Evolutionary conservation across 257 asterid species (phyloP).

Genomic region (Penstemon davidsonii): DNA sequence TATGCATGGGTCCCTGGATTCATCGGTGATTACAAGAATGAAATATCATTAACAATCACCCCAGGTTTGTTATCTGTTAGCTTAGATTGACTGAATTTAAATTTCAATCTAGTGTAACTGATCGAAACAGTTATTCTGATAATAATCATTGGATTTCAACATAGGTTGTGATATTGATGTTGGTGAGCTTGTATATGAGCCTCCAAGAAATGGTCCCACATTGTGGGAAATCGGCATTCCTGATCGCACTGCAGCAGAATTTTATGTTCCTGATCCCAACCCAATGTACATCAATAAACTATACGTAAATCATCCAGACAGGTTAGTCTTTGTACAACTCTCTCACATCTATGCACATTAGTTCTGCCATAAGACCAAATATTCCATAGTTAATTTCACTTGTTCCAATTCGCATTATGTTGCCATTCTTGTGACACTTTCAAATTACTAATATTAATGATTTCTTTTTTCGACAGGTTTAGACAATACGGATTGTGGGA

Average conservation of each 20-base stretch:
- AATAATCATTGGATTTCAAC: slow-evolving; percentile 16
- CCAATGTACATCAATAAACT: slow-evolving; percentile 56
- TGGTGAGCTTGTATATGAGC: slow-evolving; percentile 53
- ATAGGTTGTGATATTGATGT: slow-evolving; percentile 49
- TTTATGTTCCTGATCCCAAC: slow-evolving; percentile 69
- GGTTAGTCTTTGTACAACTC: slow-evolving; percentile 29
- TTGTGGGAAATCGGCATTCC: slow-evolving; percentile 84
- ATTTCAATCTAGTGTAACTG: background rate
- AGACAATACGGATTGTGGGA: slow-evolving; percentile 94
- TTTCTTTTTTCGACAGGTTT: slow-evolving; percentile 48
- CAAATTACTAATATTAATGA: background rate
- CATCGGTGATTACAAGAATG: slow-evolving; percentile 62
- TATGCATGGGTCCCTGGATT: slow-evolving; percentile 65
- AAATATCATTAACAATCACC: slow-evolving; percentile 36
- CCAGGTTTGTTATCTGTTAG: slow-evolving; percentile 41
- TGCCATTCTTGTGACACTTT: background rate
- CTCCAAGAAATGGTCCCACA: slow-evolving; percentile 76
- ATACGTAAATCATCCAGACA: slow-evolving; percentile 61
- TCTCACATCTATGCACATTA: background rate
- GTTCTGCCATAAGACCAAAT: background rate
- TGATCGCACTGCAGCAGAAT: slow-evolving; percentile 71
- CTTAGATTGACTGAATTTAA: background rate
- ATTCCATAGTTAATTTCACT: background rate
- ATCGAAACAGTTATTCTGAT: slow-evolving; percentile 10
- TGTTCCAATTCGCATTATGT: slow-evolving; percentile 7